Percentiles rank a stretch among this genome's conserved stretches.
phyloP scores from a whole-genome alignment of 208 protist genomes.

The Acanthamoeba divionensis region DNA sequence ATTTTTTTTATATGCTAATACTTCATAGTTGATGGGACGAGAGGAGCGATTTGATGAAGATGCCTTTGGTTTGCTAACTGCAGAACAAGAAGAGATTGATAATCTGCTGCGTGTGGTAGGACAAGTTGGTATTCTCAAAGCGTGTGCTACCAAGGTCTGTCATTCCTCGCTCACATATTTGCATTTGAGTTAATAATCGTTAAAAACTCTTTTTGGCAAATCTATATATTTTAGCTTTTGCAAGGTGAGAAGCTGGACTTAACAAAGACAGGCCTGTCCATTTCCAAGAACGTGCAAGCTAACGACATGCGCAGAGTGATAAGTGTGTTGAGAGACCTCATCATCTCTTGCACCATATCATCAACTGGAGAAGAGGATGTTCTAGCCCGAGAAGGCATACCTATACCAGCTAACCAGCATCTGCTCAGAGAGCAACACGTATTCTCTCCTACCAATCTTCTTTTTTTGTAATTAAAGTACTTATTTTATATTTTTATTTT shows the following conservation, averaged over 20 bases:
- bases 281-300: not conserved
- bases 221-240: too few species aligned
- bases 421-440: conserved; percentile 41
- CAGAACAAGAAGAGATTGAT: not conserved
- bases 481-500: too few species aligned
- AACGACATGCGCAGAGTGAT: conserved; percentile 3
- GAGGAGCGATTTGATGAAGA: conserved; percentile 27
- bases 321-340: conserved; percentile 23
- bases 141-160: not conserved
- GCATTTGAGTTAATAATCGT: too few species aligned
- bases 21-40: conserved; percentile 1
- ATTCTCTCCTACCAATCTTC: not conserved
- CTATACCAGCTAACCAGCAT: conserved; percentile 8
- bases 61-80: conserved; percentile 7
- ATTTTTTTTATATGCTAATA: too few species aligned
- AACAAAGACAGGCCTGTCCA: not conserved
- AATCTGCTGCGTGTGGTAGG: conserved; percentile 38
- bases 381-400: conserved; percentile 39
- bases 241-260: conserved; percentile 44
- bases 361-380: conserved; percentile 27
- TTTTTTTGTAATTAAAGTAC: too few species aligned
- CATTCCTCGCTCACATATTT: too few species aligned
- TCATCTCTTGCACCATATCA: conserved; percentile 38
- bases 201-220: too few species aligned
- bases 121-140: conserved; percentile 6